Percentiles rank a stretch among this genome's conserved stretches.
Evolutionary conservation across 2,329 filamentous ascomycete genomes (phyloP).

Genomic region (Microdochium paspali): DNA sequence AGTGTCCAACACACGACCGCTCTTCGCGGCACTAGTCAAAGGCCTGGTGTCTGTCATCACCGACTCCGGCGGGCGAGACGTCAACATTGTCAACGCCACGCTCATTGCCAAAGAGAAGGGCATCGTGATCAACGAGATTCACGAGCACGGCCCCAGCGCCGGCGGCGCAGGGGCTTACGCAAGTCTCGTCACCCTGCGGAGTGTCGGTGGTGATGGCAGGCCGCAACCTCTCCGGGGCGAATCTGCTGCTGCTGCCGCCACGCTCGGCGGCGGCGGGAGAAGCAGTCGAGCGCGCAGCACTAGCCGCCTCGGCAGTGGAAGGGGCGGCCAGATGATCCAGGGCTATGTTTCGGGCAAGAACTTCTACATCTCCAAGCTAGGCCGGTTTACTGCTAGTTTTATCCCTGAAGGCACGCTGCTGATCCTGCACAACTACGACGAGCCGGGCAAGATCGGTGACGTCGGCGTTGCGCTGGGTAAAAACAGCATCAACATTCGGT

Average conservation of each 20-base stretch:
- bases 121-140: conserved; percentile 67
- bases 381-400: conserved; percentile 66
- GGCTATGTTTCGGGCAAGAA: conserved; percentile 57
- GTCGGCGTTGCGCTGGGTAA: conserved; percentile 63
- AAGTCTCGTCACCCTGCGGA: conserved; percentile 61
- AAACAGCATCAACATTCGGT: conserved; percentile 67
- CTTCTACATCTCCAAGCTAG: conserved; percentile 63
- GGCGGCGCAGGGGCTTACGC: conserved; percentile 53
- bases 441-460: conserved; percentile 72
- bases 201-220: conserved; percentile 24
- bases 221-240: conserved; percentile 14
- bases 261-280: conserved; percentile 10
- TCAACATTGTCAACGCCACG: conserved; percentile 77
- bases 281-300: conserved; percentile 40
- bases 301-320: conserved; percentile 23
- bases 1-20: conserved; percentile 65
- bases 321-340: conserved; percentile 34
- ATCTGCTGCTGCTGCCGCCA: background rate
- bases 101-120: conserved; percentile 69
- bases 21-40: conserved; percentile 72
- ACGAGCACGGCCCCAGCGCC: conserved; percentile 32
- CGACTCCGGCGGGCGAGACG: conserved; percentile 53
- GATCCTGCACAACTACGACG: conserved; percentile 75
- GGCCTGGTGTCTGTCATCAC: conserved; percentile 63
- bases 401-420: conserved; percentile 63